A percentile compares a stretch with the other conserved stretches of the same genome.
Conservation (phyloP, 305 asterid species). For the Fraxinus velutina region DNA sequence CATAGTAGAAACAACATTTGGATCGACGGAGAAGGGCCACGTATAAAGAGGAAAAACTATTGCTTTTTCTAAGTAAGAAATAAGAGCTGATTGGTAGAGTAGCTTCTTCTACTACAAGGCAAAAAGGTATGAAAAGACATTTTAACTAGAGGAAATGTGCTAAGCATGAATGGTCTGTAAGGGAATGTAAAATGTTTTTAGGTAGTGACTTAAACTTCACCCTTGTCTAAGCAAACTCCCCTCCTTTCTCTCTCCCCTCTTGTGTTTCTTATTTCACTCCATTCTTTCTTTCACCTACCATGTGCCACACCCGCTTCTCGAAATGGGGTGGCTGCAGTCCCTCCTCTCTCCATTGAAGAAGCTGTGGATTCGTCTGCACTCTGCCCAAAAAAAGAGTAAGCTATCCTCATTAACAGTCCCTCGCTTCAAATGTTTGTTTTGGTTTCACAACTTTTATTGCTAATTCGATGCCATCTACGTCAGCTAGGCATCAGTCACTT, state of each 20-base stretch:
- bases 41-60: not conserved
- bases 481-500: not conserved
- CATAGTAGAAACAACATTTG: conserved; percentile 14
- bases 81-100: conserved; percentile 44
- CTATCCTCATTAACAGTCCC: not conserved
- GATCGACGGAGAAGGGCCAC: conserved; percentile 25
- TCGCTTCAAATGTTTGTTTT: not conserved
- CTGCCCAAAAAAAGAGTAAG: conserved; percentile 75
- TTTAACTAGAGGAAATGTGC: conserved; percentile 49
- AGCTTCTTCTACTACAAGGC: conserved; percentile 51
- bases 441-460: not conserved
- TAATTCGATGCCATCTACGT: not conserved
- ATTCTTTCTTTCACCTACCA: conserved; percentile 37
- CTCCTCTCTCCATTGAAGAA: conserved; percentile 89
- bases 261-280: conserved; percentile 32
- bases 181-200: conserved; percentile 32
- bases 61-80: conserved; percentile 13
- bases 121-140: conserved; percentile 47
- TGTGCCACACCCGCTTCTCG: conserved; percentile 49
- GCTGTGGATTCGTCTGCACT: conserved; percentile 74
- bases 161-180: conserved; percentile 49
- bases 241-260: conserved; percentile 28
- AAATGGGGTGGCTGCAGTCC: conserved; percentile 90
- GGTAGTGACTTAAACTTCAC: conserved; percentile 65
- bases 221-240: conserved; percentile 73